Conservation (phyloP, 306 rosid species). For the Cucurbita moschata region DNA sequence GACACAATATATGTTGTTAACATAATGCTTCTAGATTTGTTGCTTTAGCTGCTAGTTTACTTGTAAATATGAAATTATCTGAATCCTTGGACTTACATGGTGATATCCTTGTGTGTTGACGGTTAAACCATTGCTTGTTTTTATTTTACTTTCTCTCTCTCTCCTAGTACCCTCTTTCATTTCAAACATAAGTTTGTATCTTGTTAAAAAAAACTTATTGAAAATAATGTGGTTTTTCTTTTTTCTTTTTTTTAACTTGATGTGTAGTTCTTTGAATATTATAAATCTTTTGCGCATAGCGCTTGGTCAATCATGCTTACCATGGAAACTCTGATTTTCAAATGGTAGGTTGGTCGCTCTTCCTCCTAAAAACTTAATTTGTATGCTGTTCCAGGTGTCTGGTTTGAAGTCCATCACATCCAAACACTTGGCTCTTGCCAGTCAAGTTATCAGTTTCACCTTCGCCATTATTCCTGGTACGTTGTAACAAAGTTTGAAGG, state of each 20-base stretch:
- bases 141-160: not conserved
- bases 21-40: not conserved
- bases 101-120: not conserved
- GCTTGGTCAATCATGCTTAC: not conserved
- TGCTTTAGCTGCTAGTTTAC: not conserved
- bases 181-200: not conserved
- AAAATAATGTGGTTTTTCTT: not conserved
- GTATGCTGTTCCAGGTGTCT: slow-evolving; percentile 57
- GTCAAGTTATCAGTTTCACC: slow-evolving; percentile 88
- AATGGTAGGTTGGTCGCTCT: slow-evolving; percentile 10
- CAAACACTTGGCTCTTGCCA: slow-evolving; percentile 95
- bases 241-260: not conserved
- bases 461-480: slow-evolving; percentile 84
- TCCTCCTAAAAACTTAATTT: slow-evolving; percentile 13
- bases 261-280: not conserved
- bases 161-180: not conserved
- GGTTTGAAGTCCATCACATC: slow-evolving; percentile 99
- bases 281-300: not conserved
- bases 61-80: slow-evolving; percentile 1
- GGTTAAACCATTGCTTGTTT: not conserved
- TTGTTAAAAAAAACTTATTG: not conserved
- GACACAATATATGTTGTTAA: not conserved
- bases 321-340: slow-evolving; percentile 8
- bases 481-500: slow-evolving; percentile 5
- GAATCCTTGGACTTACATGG: not conserved